These are phyloP conservation scores for Thermothelomyces thermophilus DNA, from an alignment of 2,329 filamentous ascomycete species.

Conservation along the genomic window DNA sequence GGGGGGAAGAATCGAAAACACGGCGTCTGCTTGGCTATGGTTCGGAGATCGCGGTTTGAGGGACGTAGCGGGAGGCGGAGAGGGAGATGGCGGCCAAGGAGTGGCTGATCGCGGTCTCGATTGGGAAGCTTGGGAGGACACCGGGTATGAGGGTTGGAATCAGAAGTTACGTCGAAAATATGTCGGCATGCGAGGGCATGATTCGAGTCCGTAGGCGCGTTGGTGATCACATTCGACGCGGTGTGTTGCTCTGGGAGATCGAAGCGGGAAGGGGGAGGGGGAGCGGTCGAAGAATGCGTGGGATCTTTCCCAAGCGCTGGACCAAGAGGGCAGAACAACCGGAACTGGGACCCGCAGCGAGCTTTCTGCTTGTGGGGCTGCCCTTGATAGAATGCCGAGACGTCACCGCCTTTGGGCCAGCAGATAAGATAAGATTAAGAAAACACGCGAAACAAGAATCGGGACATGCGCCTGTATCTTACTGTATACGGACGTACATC, in stretches of 20 bases:
- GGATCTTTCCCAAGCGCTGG: conserved; percentile 6
- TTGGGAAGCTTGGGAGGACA: no score
- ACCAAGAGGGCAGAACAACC: conserved; percentile 5
- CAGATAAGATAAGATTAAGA: conserved; percentile 23
- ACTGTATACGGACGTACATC: no score
- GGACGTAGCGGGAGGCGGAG: background rate
- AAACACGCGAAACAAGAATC: background rate
- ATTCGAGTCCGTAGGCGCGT: background rate
- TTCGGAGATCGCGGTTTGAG: background rate
- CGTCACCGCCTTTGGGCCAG: conserved; percentile 16
- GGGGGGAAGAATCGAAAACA: no score
- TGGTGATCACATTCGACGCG: background rate
- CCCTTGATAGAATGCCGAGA: conserved; percentile 19
- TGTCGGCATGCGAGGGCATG: conserved; percentile 7
- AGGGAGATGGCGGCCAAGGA: background rate
- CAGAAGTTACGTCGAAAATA: background rate
- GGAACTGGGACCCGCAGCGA: conserved; percentile 3
- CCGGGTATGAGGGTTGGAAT: no score
- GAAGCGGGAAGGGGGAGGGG: conserved; percentile 19
- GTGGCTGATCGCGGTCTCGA: background rate
- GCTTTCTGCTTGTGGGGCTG: conserved; percentile 15
- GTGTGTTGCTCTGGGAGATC: conserved; percentile 9
- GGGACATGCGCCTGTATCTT: background rate
- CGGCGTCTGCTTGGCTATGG: background rate
- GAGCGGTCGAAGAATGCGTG: background rate